A percentile compares a stretch with the other conserved stretches of the same genome.
Conservation (phyloP, 768 basidiomycete genomes). For the Russula sp. region DNA sequence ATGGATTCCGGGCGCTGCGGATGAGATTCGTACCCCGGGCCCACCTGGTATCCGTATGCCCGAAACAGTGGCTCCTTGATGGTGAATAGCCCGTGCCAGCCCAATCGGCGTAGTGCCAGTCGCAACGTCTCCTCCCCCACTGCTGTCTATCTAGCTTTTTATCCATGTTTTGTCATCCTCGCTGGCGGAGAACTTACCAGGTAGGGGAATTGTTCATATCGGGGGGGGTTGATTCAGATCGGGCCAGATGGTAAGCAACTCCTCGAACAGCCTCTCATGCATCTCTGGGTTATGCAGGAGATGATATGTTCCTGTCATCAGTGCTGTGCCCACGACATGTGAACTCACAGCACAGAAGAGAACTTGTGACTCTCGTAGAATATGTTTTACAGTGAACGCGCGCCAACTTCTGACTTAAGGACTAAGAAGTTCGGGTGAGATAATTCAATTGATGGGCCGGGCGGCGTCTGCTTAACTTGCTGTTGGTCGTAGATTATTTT, state of each 20-base stretch:
- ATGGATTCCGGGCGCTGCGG: not conserved
- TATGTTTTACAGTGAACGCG: not conserved
- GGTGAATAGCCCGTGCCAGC: not conserved
- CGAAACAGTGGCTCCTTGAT: not conserved
- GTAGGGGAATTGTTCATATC: not conserved
- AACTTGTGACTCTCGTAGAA: slow-evolving; percentile 2
- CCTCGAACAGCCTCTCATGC: not conserved
- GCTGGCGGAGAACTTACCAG: too few species aligned
- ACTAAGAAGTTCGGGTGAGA: not conserved
- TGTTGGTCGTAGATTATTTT: too few species aligned
- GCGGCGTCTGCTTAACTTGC: too few species aligned
- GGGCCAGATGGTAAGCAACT: slow-evolving; percentile 1
- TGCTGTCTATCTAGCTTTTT: too few species aligned
- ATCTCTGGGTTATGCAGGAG: slow-evolving; percentile 1
- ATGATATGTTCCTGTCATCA: slow-evolving; percentile 1
- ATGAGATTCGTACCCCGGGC: not conserved
- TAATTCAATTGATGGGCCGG: too few species aligned
- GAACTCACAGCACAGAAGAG: not conserved
- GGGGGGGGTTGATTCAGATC: not conserved
- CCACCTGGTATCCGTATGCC: too few species aligned
- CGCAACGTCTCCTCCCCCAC: too few species aligned
- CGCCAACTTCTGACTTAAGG: not conserved
- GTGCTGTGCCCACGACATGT: not conserved
- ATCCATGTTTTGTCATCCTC: too few species aligned
- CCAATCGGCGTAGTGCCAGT: not conserved